Evolutionary conservation across 1,139 yeast genomes (phyloP), one percentile per base, ranked within the genome.

Genomic region (Suhomyces wounanorum): DNA sequence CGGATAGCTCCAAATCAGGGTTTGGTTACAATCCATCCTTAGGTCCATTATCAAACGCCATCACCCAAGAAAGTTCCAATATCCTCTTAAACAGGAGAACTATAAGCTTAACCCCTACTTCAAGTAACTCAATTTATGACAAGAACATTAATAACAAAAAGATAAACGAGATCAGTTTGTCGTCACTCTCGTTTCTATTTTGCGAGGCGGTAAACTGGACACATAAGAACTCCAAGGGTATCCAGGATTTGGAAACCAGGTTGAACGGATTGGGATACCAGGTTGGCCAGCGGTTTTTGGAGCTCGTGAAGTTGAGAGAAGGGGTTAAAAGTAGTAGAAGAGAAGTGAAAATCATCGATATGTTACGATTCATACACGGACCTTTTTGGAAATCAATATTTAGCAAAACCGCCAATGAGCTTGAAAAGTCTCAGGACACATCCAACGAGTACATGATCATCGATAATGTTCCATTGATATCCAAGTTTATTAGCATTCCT

Each of bases 351-450:
- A 77, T 91, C 2, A 76, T 94, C 25, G 96, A 91, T 46, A 80
- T 90, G 18, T 71, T 94, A 49, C 97, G 92, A 61, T 90, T 89
- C 65, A 83, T 94, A 11, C 94, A 90, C 60, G 83, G 92, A 0
- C 78, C 84, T 0, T 78, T 95, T 40, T 94, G 99, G 99, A 81
- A 78, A 54, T 76, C 87, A 14, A 68, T 92, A 18, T 94, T 94
- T 70, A 96, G 94, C 10, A 84, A 84, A 61, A 75, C 81, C 0
- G 97, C 97, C 23, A 94, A 91, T 68, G 96, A 88, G 52, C 73
- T 95, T 52, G 97, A 94, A 59, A 87, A 87, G 67, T 87, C 96
- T 1, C 89, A 89, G 49, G 97, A 92, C 45, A 79, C 85, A 36
- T 80, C 81, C 11, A 85, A 87, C 58, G 97, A 94, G 67, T 95